Evolutionary conservation across 495 filamentous ascomycete species (phyloP).

Genomic region (Ascodesmis nigricans): DNA sequence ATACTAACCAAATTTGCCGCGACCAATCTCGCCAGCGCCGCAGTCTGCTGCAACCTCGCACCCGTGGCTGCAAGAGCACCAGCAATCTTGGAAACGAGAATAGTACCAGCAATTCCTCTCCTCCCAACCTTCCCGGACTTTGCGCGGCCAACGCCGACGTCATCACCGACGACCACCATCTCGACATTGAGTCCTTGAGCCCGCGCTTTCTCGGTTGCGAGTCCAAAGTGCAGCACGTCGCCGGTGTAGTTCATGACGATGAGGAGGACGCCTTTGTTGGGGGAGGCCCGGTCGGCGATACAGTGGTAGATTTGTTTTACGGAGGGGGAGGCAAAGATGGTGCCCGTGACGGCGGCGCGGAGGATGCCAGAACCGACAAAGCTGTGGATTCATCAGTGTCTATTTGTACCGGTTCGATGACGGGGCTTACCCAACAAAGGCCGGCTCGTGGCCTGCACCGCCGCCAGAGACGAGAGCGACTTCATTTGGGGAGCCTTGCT

Average conservation of each 20-base stretch:
- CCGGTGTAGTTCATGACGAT: constrained; percentile 49
- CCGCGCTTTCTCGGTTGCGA: constrained; percentile 80
- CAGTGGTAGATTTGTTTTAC: constrained; percentile 70
- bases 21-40: constrained; percentile 43
- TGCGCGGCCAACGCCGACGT: constrained; percentile 70
- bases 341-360: constrained; percentile 66
- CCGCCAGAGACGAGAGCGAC: constrained; percentile 79
- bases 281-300: constrained; percentile 47
- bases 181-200: constrained; percentile 60
- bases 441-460: constrained; percentile 82
- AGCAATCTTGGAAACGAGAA: constrained; percentile 69
- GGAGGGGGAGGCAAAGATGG: constrained; percentile 75
- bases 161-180: constrained; percentile 90
- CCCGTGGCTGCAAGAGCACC: constrained; percentile 58
- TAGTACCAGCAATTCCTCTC: constrained; percentile 76
- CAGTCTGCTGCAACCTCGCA: constrained; percentile 40
- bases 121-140: constrained; percentile 79
- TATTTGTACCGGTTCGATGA: neutral
- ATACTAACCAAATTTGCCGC: constrained; percentile 64
- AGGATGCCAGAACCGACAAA: constrained; percentile 52
- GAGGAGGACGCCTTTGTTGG: constrained; percentile 48
- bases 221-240: constrained; percentile 90
- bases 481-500: constrained; percentile 21
- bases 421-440: constrained; percentile 46
- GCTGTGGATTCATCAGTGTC: constrained; percentile 8